A percentile compares a stretch with the other conserved stretches of the same genome.
These are phyloP conservation scores for Sporothrix brunneoviolacea DNA, from an alignment of 2,329 filamentous ascomycete species.

Conservation along the genomic window DNA sequence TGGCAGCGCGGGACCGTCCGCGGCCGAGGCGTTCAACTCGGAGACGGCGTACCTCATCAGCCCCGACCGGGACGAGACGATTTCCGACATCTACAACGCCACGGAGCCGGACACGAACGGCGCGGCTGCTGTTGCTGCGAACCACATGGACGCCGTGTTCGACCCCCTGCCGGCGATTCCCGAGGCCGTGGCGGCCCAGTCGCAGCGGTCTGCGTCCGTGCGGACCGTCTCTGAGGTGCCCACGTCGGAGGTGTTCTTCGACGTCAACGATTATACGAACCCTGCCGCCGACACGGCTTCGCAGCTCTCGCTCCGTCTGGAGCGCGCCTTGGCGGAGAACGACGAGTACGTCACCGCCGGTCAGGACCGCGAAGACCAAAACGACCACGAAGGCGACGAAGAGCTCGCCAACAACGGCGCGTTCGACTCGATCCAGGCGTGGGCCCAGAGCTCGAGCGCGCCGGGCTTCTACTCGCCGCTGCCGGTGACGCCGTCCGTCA, in stretches of 20 bases:
- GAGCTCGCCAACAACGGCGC: constrained; percentile 37
- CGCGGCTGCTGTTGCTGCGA: no score
- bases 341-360: constrained; percentile 49
- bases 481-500: constrained; percentile 43
- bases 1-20: neutral
- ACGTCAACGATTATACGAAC: constrained; percentile 13
- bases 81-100: constrained; percentile 41
- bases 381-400: constrained; percentile 48
- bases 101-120: constrained; percentile 32
- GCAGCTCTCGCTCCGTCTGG: constrained; percentile 25
- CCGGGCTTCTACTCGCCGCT: constrained; percentile 56
- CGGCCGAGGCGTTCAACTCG: constrained; percentile 16
- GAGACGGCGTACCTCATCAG: constrained; percentile 31
- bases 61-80: constrained; percentile 40
- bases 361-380: constrained; percentile 34
- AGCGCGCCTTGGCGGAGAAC: constrained; percentile 31
- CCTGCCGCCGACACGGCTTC: neutral
- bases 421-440: constrained; percentile 58
- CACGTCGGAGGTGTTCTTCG: constrained; percentile 17
- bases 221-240: neutral
- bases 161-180: constrained; percentile 9
- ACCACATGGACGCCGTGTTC: constrained; percentile 10
- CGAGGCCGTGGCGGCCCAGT: neutral
- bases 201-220: neutral
- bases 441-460: constrained; percentile 48